Percentiles rank a stretch among this genome's conserved stretches.
phyloP scores from a whole-genome alignment of 805 yeast species.

The Millerozyma miso region DNA sequence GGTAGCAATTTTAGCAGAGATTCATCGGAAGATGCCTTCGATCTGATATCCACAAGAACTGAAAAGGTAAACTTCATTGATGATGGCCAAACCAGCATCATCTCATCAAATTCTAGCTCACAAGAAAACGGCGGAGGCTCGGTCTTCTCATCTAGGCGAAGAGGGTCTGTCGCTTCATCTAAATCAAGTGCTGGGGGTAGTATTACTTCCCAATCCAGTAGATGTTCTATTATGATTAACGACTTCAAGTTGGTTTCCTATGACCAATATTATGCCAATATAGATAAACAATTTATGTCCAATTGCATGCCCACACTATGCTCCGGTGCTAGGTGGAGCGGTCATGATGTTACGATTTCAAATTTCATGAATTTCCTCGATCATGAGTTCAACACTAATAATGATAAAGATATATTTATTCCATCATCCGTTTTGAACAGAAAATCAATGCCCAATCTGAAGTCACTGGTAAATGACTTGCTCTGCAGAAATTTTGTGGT shows the following conservation, averaged over 20 bases:
- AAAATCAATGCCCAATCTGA: constrained; percentile 5
- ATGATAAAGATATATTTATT: constrained; percentile 5
- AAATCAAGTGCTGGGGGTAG: not conserved
- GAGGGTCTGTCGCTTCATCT: constrained; percentile 2
- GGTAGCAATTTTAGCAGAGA: not conserved
- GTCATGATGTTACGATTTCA: constrained; percentile 15
- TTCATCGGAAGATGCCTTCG: not conserved
- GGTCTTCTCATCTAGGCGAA: constrained; percentile 1
- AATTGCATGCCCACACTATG: constrained; percentile 36
- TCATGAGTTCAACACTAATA: constrained; percentile 1
- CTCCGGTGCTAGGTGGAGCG: constrained; percentile 36
- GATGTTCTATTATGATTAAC: constrained; percentile 6
- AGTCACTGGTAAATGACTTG: too few species aligned
- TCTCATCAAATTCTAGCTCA: not conserved
- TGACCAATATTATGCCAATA: constrained; percentile 13
- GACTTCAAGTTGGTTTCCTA: constrained; percentile 10
- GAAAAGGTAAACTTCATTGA: not conserved
- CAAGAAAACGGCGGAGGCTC: not conserved
- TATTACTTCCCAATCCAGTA: not conserved
- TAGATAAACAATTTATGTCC: constrained; percentile 34
- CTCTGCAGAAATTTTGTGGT: constrained; percentile 22
- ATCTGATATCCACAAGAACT: not conserved
- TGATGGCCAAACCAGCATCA: not conserved
- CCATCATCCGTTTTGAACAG: not conserved
- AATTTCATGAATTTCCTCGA: constrained; percentile 10